Base-by-base conservation (phyloP, 805 yeast species). In the Starmerella potacharoeniae region DNA sequence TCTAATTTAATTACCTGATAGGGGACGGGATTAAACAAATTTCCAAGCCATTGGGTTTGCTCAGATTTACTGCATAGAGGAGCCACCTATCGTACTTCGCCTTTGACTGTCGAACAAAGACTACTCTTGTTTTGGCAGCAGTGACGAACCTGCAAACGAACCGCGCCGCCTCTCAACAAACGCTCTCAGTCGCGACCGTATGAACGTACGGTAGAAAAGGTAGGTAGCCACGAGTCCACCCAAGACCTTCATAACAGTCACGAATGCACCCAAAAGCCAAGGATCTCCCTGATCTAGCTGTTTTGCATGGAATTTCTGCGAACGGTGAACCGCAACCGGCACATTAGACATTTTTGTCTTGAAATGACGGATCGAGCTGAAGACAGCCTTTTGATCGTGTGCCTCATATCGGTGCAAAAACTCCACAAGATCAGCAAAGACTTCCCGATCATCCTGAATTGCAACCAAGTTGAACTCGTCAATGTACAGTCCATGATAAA, bases 401-500 rank as follows among this genome's bases (percentile, higher is more conserved):
- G 33, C 44, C 14, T 50, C 51, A 44, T 55, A 58, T 10, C 56
- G 22, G 11, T 47, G 54, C 30, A 58, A 35, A 17, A 55, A 35
- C 40, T 55, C 57, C 6, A 50, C 54, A 10, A 45, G 42, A 40
- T 53, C 60, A 3, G 30, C 44, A 9, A 58, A 50, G 14, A 55
- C 57, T 1, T n/a, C 55, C 10, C 50, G 34, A 40, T 58, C 55
- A 11, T 50, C 55, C 36, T 51, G 43, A 31, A 55, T 55, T 9
- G 57, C 51, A 31, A 51, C 36, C 45, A 45, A 31, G 46, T 57
- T 53, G 52, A 59, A 49, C 28, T 49, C 53, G 35, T 58, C 61
- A 4, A 59, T 52, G 44, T 62, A 62, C 17, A 43, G 30, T 39
- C 58, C 59, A 22, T 54, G 46, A 51, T 54, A 59, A 53, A 61